Evolutionary conservation across 2,329 filamentous ascomycete species (phyloP), one percentile per base, ranked within the genome.

Genomic region (Beauveria rudraprayagi): DNA sequence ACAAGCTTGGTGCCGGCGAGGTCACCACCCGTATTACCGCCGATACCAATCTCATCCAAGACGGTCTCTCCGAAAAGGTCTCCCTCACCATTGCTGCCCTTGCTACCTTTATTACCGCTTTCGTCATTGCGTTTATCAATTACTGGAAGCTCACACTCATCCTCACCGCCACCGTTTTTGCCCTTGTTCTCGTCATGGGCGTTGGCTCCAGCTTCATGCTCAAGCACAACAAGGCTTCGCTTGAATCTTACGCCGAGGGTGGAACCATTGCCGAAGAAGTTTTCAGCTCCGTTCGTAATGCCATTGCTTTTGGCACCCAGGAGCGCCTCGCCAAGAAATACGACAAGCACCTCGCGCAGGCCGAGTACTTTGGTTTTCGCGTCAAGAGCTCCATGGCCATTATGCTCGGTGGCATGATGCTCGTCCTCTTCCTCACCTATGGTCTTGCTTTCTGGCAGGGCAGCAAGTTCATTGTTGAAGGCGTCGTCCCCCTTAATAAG

Each of bases 91-190:
- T 96, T 61, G 85, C 86, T 16, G 90, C 90, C 14, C 55, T 92
- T 4, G 85, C 92, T 1, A 92, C 91, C 9, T 97, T 97, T 69
- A 76, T 96, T 60, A 87, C 92, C 0, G 91, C 92, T 17, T 96
- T 96, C 66, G 78, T 97, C 61, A 93, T 99, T 65, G 91, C 89
- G 3, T 97, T 96, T 71, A 75, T 93, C 73, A 90, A 90, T 69
- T 95, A 89, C 74, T 97, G 93, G 90, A 96, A 94, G 74, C 78
- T 97, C 65, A 94, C 94, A 0, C 77, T 97, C 56, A 97, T 99
- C 66, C 82, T 96, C 44, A 82, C 85, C 26, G 93, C 90, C 0
- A 91, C 90, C 1, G 86, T 97, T 64, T 78, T 93, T 48, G 90
- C 91, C 2, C 84, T 97, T 55, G 74, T 91, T n/a, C 64, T 90